A percentile compares a stretch with the other conserved stretches of the same genome.
phyloP scores from a whole-genome alignment of 2,329 filamentous ascomycete genomes.

The Stemphylium lycopersici region DNA sequence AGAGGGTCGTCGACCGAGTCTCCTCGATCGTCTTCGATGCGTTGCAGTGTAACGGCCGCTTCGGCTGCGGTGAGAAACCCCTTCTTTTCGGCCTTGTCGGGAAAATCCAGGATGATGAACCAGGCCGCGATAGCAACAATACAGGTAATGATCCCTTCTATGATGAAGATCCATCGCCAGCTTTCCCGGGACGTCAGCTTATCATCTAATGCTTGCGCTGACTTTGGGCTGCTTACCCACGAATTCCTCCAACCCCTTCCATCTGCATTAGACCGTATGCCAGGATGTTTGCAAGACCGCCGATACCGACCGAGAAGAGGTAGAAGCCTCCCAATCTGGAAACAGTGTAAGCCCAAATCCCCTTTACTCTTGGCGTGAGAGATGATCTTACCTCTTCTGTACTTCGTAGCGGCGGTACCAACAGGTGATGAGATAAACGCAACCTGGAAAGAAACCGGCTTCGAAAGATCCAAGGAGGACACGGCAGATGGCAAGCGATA shows the following conservation, averaged over 20 bases:
- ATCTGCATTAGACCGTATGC: conserved; percentile 39
- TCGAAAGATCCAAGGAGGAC: conserved; percentile 33
- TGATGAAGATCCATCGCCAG: conserved; percentile 41
- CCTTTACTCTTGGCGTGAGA: not conserved
- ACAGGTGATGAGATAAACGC: conserved; percentile 37
- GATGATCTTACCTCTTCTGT: conserved; percentile 26
- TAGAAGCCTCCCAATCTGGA: conserved; percentile 29
- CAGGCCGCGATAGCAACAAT: conserved; percentile 32
- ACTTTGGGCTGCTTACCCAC: conserved; percentile 5
- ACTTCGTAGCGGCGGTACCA: conserved; percentile 36
- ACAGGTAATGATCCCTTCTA: conserved; percentile 37
- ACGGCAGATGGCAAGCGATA: conserved; percentile 27
- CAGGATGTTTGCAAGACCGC: conserved; percentile 35
- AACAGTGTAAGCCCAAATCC: not conserved
- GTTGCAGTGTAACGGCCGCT: conserved; percentile 23
- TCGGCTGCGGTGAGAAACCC: conserved; percentile 29
- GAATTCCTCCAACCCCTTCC: conserved; percentile 28
- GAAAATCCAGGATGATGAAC: conserved; percentile 38
- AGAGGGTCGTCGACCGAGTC: conserved; percentile 31
- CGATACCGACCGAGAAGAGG: conserved; percentile 33
- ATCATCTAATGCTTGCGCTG: not conserved
- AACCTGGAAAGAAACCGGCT: conserved; percentile 37
- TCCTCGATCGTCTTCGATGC: conserved; percentile 34
- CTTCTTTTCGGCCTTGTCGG: conserved; percentile 32
- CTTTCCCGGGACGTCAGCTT: not conserved